Percentiles rank a stretch among this genome's conserved stretches.
Conservation (phyloP, 2,329 filamentous ascomycete genomes). For the Hypoxylon sp. region DNA sequence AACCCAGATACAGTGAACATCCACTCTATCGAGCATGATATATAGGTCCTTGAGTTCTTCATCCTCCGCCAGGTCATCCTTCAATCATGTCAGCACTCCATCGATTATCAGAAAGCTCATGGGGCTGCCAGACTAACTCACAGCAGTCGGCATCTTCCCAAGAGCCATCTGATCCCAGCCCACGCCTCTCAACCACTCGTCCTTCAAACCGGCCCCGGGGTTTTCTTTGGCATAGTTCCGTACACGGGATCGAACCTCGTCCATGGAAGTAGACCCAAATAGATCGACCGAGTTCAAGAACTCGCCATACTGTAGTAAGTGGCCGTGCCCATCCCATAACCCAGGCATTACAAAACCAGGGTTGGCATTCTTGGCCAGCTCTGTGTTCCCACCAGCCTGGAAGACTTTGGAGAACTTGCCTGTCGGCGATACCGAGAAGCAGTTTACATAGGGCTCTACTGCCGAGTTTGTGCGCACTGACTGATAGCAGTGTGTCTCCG, state of each 20-base stretch:
- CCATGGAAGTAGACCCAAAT: constrained; percentile 70
- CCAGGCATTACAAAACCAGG: constrained; percentile 72
- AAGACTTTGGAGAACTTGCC: constrained; percentile 68
- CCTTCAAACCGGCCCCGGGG: constrained; percentile 65
- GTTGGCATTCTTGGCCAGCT: constrained; percentile 53
- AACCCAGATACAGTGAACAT: constrained; percentile 79
- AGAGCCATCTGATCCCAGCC: constrained; percentile 80
- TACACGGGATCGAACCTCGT: constrained; percentile 68
- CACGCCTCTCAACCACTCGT: constrained; percentile 75
- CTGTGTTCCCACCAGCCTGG: constrained; percentile 52
- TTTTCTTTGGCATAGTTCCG: constrained; percentile 65
- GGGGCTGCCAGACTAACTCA: constrained; percentile 55
- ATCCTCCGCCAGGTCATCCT: constrained; percentile 69
- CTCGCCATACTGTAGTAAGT: constrained; percentile 76
- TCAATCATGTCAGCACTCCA: constrained; percentile 47
- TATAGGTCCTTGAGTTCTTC: constrained; percentile 68
- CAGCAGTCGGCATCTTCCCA: constrained; percentile 75
- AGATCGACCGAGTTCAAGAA: constrained; percentile 76
- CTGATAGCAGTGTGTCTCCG: constrained; percentile 61
- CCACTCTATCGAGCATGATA: constrained; percentile 78
- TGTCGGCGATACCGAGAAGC: constrained; percentile 67
- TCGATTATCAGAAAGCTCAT: neutral
- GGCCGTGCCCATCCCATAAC: constrained; percentile 79
- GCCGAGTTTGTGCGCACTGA: constrained; percentile 61
- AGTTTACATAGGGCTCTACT: constrained; percentile 60